These are phyloP conservation scores for Spathaspora arborariae DNA, from an alignment of 805 yeast species.

Conservation along the genomic window DNA sequence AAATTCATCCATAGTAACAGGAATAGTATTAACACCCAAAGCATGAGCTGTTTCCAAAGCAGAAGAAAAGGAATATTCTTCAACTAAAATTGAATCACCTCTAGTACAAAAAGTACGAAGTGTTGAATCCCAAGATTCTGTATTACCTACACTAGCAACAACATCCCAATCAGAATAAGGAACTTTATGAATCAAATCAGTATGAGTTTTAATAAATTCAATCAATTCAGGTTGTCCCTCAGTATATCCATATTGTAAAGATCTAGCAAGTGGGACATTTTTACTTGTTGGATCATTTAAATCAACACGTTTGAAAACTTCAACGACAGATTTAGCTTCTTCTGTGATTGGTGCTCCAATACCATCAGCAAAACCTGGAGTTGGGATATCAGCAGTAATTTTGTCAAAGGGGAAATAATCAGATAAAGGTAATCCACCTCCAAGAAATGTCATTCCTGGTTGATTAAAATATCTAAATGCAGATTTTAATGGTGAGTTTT, in stretches of 20 bases:
- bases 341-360: slow-evolving; percentile 60
- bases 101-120: slow-evolving; percentile 72
- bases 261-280: slow-evolving; percentile 72
- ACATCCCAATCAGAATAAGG: slow-evolving; percentile 63
- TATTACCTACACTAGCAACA: slow-evolving; percentile 74
- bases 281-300: slow-evolving; percentile 16
- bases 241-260: slow-evolving; percentile 90
- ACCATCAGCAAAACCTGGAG: slow-evolving; percentile 77
- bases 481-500: slow-evolving; percentile 74
- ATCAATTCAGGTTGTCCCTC: slow-evolving; percentile 74
- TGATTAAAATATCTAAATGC: slow-evolving; percentile 74
- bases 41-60: slow-evolving; percentile 81
- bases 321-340: slow-evolving; percentile 37
- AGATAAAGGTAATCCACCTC: slow-evolving; percentile 92
- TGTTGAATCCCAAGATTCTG: slow-evolving; percentile 84
- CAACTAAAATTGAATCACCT: slow-evolving; percentile 82
- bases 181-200: slow-evolving; percentile 45
- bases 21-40: slow-evolving; percentile 61
- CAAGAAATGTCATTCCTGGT: slow-evolving; percentile 81
- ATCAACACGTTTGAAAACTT: slow-evolving; percentile 28
- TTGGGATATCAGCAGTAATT: slow-evolving; percentile 65
- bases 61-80: slow-evolving; percentile 78
- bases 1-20: slow-evolving; percentile 71
- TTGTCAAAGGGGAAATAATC: slow-evolving; percentile 91
- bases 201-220: slow-evolving; percentile 72